Percentiles rank a stretch among this genome's conserved stretches.
Conservation (phyloP, 768 basidiomycete species). For the Agaricus blazei region DNA sequence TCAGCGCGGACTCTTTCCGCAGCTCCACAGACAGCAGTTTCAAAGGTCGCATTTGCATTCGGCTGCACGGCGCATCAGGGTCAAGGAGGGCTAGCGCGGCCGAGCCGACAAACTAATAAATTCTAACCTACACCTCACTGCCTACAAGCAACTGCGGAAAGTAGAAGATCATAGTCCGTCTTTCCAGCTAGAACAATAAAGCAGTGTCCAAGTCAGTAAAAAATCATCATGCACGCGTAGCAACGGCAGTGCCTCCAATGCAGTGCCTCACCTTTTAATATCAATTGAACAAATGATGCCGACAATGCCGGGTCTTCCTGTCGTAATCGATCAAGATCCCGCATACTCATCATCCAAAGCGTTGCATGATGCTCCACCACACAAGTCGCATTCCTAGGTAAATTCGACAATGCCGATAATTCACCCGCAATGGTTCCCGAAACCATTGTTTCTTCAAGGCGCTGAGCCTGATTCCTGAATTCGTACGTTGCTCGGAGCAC, state of each 20-base stretch:
- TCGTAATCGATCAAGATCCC: constrained; percentile 58
- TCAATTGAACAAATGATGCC: constrained; percentile 57
- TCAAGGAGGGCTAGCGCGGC: no score
- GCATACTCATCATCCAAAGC: constrained; percentile 73
- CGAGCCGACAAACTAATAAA: no score
- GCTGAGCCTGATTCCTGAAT: constrained; percentile 63
- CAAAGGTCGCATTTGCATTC: no score
- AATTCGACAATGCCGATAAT: constrained; percentile 74
- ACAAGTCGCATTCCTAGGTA: constrained; percentile 81
- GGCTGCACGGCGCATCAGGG: no score
- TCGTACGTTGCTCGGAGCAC: constrained; percentile 79
- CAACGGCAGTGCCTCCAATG: background rate
- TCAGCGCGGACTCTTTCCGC: no score
- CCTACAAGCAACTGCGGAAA: constrained; percentile 41
- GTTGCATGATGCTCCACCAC: constrained; percentile 69
- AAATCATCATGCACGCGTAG: background rate
- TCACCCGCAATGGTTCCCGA: constrained; percentile 92
- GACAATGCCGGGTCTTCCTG: constrained; percentile 62
- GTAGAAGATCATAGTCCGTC: constrained; percentile 58
- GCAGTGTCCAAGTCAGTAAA: background rate
- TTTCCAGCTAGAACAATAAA: constrained; percentile 45
- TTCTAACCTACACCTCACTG: constrained; percentile 12
- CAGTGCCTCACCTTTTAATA: constrained; percentile 60
- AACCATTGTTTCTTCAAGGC: constrained; percentile 88
- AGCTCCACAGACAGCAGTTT: no score